Conservation (phyloP, 2,329 filamentous ascomycete genomes). For the Dendryphion nanum region DNA sequence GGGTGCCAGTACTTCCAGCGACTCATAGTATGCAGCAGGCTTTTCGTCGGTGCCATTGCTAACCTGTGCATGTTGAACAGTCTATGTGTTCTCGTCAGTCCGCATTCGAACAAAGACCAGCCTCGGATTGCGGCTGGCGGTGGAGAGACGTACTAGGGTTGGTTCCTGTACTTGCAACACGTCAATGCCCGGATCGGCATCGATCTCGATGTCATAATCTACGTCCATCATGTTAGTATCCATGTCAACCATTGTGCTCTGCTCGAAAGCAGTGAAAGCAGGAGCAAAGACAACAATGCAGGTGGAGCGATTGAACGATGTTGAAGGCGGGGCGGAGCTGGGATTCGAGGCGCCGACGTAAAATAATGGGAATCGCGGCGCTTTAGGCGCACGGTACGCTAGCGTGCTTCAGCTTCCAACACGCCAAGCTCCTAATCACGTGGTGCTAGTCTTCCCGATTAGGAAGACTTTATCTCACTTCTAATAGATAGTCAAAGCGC, state of each 20-base stretch:
- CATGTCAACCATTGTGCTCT: conserved; percentile 14
- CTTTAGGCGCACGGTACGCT: too few relatives aligned
- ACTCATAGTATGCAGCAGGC: conserved; percentile 35
- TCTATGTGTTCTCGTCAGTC: conserved; percentile 2
- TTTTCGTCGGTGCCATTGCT: conserved; percentile 13
- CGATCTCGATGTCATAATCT: conserved; percentile 39
- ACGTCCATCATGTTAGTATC: conserved; percentile 36
- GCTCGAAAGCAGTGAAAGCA: neutral
- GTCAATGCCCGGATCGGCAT: conserved; percentile 15
- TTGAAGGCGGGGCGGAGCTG: neutral
- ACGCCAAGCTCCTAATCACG: too few relatives aligned
- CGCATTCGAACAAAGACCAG: conserved; percentile 1
- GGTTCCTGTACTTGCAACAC: conserved; percentile 7
- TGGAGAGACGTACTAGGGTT: conserved; percentile 1
- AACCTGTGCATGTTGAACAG: neutral
- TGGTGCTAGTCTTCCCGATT: neutral
- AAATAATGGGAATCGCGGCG: neutral
- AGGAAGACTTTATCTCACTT: too few relatives aligned
- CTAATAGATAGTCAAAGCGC: too few relatives aligned
- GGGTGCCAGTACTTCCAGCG: conserved; percentile 18
- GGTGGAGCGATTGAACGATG: neutral
- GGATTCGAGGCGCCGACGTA: neutral
- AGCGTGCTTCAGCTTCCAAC: neutral
- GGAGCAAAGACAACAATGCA: neutral
- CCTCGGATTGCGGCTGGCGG: neutral